Percentiles rank a stretch among this genome's conserved stretches.
Evolutionary conservation across 2,329 filamentous ascomycete genomes (phyloP).

Genomic region (Cladosporium phlei): DNA sequence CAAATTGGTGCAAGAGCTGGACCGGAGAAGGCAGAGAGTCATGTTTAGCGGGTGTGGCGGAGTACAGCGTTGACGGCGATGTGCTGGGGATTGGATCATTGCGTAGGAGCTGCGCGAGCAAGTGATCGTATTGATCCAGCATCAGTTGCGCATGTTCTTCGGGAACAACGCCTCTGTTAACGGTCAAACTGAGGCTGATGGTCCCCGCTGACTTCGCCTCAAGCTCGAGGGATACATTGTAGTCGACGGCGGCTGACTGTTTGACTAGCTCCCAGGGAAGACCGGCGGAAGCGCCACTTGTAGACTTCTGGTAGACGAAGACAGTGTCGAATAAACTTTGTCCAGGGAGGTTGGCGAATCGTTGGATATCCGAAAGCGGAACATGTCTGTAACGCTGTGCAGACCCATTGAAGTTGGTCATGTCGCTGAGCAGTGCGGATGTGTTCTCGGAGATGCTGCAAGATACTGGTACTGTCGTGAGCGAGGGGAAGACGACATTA

Average conservation of each 20-base stretch:
- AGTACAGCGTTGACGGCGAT: constrained; percentile 47
- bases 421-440: constrained; percentile 52
- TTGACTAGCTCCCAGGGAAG: constrained; percentile 54
- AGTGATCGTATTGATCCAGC: constrained; percentile 65
- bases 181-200: constrained; percentile 63
- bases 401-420: constrained; percentile 61
- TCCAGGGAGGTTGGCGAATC: constrained; percentile 61
- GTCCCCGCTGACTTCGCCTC: constrained; percentile 49
- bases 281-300: constrained; percentile 15
- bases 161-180: constrained; percentile 61
- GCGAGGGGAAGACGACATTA: constrained; percentile 66
- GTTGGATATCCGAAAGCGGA: constrained; percentile 67
- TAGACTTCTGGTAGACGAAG: constrained; percentile 71
- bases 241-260: constrained; percentile 69
- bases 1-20: constrained; percentile 68
- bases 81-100: neutral
- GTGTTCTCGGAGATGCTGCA: constrained; percentile 54
- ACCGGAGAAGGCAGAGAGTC: constrained; percentile 54
- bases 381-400: constrained; percentile 68
- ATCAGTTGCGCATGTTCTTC: constrained; percentile 62
- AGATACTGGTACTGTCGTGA: constrained; percentile 73
- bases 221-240: constrained; percentile 74
- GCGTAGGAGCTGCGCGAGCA: constrained; percentile 55
- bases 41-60: constrained; percentile 53
- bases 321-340: constrained; percentile 75